phyloP scores from a whole-genome alignment of 1,284 basidiomycete genomes.

The Malassezia arunalokei region DNA sequence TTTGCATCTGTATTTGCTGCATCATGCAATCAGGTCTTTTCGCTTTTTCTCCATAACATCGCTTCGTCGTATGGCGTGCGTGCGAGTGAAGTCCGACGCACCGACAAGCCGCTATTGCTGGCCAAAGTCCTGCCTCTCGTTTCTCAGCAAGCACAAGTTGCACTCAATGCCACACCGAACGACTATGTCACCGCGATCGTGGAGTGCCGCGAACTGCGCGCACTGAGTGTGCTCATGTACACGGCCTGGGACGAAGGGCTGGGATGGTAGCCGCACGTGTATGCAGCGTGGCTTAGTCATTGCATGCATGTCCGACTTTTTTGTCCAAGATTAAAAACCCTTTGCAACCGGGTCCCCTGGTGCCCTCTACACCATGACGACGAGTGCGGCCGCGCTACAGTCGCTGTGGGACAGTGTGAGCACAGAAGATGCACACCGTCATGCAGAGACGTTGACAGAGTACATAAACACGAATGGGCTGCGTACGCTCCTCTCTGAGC shows the following conservation, averaged over 20 bases:
- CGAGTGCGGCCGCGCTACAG: conserved; percentile 24
- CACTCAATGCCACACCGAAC: conserved; percentile 62
- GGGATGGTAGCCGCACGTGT: neutral
- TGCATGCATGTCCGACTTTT: neutral
- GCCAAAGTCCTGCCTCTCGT: conserved; percentile 67
- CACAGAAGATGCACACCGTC: conserved; percentile 18
- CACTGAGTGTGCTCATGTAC: conserved; percentile 16
- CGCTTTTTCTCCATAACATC: conserved; percentile 53
- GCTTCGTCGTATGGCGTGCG: conserved; percentile 44
- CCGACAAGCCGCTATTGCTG: conserved; percentile 51
- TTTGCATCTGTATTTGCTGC: conserved; percentile 59
- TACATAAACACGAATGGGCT: conserved; percentile 43
- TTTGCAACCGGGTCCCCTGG: conserved; percentile 11
- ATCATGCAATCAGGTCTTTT: conserved; percentile 59
- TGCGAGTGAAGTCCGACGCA: conserved; percentile 49
- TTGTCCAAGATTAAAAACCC: neutral
- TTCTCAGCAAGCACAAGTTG: conserved; percentile 61
- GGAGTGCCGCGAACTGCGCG: conserved; percentile 13
- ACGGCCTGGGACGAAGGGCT: conserved; percentile 13
- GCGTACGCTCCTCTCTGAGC: conserved; percentile 40
- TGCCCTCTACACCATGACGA: neutral
- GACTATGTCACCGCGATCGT: conserved; percentile 57
- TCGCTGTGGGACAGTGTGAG: conserved; percentile 42
- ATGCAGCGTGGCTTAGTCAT: neutral
- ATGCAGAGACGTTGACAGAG: conserved; percentile 46